These are phyloP conservation scores for Leptographium galeiforme DNA, from an alignment of 2,329 filamentous ascomycete species.

Conservation along the genomic window DNA sequence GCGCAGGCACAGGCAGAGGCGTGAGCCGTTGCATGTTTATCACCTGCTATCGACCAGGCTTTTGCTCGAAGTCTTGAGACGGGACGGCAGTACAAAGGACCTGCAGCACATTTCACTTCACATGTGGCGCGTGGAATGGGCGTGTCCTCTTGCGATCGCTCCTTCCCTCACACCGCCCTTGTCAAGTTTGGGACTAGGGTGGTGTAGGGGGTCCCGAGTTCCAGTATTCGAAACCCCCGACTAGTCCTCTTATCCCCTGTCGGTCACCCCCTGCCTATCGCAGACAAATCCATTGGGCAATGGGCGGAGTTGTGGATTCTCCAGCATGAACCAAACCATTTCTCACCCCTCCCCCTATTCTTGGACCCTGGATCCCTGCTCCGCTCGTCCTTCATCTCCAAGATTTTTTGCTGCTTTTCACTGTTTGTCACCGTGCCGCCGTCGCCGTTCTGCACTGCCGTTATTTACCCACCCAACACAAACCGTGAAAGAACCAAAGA, in stretches of 20 bases:
- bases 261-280: slow-evolving; percentile 19
- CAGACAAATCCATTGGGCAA: slow-evolving; percentile 39
- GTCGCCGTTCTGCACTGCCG: not conserved
- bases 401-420: slow-evolving; percentile 8
- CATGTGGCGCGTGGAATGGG: not conserved
- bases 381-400: slow-evolving; percentile 9
- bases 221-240: slow-evolving; percentile 11
- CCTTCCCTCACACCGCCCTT: slow-evolving; percentile 8
- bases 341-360: slow-evolving; percentile 16
- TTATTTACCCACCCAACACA: slow-evolving; percentile 1
- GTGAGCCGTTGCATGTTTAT: not conserved
- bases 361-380: slow-evolving; percentile 6
- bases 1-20: not conserved
- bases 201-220: slow-evolving; percentile 5
- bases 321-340: slow-evolving; percentile 31
- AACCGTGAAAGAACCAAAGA: not conserved
- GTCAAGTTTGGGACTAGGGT: slow-evolving; percentile 9
- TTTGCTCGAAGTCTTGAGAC: not conserved
- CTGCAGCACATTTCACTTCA: not conserved
- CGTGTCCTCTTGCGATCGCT: not conserved
- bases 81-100: not conserved
- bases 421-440: not conserved
- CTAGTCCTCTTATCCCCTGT: slow-evolving; percentile 1
- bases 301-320: slow-evolving; percentile 19
- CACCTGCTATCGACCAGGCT: not conserved